A percentile compares a stretch with the other conserved stretches of the same genome.
Evolutionary conservation across 208 protist genomes (phyloP).

Genomic region (Trypanosoma brucei): DNA sequence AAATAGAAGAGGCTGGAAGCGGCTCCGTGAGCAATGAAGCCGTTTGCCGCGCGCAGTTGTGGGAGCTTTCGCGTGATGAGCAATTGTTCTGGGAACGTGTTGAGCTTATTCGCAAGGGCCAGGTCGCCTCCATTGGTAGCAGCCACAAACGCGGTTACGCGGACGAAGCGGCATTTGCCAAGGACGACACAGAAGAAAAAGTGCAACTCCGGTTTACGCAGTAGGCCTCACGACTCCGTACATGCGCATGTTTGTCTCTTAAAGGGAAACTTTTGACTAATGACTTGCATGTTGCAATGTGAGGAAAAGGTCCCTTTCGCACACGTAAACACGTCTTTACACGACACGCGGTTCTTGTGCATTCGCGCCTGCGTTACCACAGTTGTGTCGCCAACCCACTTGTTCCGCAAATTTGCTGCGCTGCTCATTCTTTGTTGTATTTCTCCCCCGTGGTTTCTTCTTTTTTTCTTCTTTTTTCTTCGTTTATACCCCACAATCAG

Average conservation of each 20-base stretch:
- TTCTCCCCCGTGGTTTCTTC: too few relatives aligned
- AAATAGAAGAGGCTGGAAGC: constrained; percentile 39
- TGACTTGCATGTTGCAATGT: background rate
- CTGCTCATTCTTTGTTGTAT: too few relatives aligned
- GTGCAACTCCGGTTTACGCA: constrained; percentile 79
- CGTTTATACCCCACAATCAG: background rate
- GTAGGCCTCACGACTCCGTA: constrained; percentile 12
- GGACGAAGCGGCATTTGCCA: constrained; percentile 39
- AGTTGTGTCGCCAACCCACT: too few relatives aligned
- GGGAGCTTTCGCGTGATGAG: constrained; percentile 77
- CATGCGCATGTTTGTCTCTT: background rate
- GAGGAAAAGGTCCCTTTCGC: too few relatives aligned
- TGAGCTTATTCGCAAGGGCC: constrained; percentile 76
- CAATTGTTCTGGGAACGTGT: constrained; percentile 82
- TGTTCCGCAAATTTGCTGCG: too few relatives aligned
- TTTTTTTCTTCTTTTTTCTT: too few relatives aligned
- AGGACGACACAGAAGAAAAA: constrained; percentile 66
- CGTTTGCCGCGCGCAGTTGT: constrained; percentile 55
- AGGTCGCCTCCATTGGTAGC: constrained; percentile 60
- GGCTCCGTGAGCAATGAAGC: constrained; percentile 34
- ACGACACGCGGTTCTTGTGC: too few relatives aligned
- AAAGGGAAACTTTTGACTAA: background rate
- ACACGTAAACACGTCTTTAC: too few relatives aligned
- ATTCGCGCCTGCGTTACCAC: too few relatives aligned
- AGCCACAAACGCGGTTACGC: constrained; percentile 59